Evolutionary conservation across 2,329 filamentous ascomycete genomes (phyloP).

Genomic region (Tympanopsis confertula): DNA sequence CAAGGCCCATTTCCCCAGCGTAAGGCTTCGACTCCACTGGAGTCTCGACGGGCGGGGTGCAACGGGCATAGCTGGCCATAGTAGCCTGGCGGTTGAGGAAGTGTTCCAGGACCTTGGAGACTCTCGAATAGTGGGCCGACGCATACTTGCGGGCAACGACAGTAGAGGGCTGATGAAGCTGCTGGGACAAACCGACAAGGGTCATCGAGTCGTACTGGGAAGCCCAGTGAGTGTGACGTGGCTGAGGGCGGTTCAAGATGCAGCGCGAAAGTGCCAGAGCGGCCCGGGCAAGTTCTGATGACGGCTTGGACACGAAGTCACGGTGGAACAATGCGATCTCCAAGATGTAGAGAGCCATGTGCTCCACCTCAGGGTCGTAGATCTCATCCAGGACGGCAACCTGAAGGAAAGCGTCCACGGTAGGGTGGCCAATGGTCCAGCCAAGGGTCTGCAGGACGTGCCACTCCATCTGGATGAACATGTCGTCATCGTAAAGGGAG

Average conservation of each 20-base stretch:
- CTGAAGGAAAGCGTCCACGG: slow-evolving; percentile 86
- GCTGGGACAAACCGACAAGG: slow-evolving; percentile 44
- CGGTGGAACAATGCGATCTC: slow-evolving; percentile 94
- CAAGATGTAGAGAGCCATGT: slow-evolving; percentile 87
- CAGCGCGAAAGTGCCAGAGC: slow-evolving; percentile 77
- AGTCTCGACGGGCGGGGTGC: slow-evolving; percentile 40
- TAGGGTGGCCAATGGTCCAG: slow-evolving; percentile 92
- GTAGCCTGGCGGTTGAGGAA: slow-evolving; percentile 49
- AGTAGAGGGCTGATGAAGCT: slow-evolving; percentile 44
- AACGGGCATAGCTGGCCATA: slow-evolving; percentile 32
- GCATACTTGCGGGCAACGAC: slow-evolving; percentile 50
- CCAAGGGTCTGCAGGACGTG: slow-evolving; percentile 94
- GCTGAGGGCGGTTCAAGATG: slow-evolving; percentile 70
- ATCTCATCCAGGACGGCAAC: slow-evolving; percentile 71
- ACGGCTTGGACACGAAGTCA: slow-evolving; percentile 86
- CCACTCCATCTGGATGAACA: slow-evolving; percentile 99
- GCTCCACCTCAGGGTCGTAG: slow-evolving; percentile 76
- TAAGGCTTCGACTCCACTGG: slow-evolving; percentile 31
- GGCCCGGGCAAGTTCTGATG: slow-evolving; percentile 80
- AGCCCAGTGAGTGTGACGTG: slow-evolving; percentile 67
- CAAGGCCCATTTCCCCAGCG: slow-evolving; percentile 52
- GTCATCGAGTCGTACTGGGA: slow-evolving; percentile 55
- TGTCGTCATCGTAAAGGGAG: slow-evolving; percentile 93
- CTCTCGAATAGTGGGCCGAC: slow-evolving; percentile 36
- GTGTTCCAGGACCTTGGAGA: slow-evolving; percentile 41